Evolutionary conservation across 306 rosid genomes (phyloP).

Genomic region (Castanea crenata): DNA sequence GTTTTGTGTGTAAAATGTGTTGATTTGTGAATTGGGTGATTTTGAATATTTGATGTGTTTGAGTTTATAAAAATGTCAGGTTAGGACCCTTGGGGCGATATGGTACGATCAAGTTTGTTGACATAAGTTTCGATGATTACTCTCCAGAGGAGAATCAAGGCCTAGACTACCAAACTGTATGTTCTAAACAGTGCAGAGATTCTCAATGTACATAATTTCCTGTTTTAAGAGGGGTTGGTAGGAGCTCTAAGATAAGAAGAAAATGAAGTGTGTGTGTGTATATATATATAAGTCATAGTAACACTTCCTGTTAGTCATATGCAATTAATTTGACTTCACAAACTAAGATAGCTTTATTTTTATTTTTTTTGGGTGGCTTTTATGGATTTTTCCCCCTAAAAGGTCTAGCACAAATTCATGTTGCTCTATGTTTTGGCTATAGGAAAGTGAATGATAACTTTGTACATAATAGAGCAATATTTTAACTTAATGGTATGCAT

Average conservation of each 20-base stretch:
- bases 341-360: not conserved
- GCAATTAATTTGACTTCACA: not conserved
- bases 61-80: conserved; percentile 36
- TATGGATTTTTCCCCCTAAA: too few relatives aligned
- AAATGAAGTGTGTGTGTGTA: too few relatives aligned
- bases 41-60: not conserved
- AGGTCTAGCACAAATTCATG: too few relatives aligned
- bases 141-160: conserved; percentile 62
- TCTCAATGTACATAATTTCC: not conserved
- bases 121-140: conserved; percentile 73
- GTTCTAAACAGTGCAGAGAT: not conserved
- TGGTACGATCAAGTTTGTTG: conserved; percentile 81
- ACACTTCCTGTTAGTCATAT: too few relatives aligned
- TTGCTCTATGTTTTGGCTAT: too few relatives aligned
- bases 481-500: not conserved
- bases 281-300: too few relatives aligned
- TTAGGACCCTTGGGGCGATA: conserved; percentile 67
- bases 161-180: conserved; percentile 42
- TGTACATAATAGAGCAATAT: not conserved
- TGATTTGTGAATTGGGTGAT: not conserved
- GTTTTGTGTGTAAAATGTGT: not conserved
- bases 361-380: too few relatives aligned
- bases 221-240: not conserved
- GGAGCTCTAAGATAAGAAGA: not conserved
- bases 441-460: too few relatives aligned